Evolutionary conservation across 768 basidiomycete species (phyloP).

Genomic region (Thelephora ganbajun): DNA sequence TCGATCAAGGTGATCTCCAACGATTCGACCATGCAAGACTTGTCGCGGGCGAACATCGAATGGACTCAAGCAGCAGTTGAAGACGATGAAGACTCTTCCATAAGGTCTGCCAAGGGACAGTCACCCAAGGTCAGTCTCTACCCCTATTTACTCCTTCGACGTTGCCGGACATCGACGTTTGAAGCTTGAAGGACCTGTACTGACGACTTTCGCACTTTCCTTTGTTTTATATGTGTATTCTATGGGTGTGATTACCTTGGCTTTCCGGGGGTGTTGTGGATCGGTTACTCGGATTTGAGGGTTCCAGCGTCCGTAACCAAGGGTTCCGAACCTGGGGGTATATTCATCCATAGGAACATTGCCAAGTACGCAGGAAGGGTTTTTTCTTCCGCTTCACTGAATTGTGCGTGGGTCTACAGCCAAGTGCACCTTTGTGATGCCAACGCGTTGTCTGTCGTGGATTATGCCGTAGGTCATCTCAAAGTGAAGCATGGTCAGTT

Average conservation of each 20-base stretch:
- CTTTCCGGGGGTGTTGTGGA: constrained; percentile 47
- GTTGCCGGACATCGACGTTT: no score
- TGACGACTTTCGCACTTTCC: no score
- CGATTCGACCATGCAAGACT: not conserved
- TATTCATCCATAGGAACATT: constrained; percentile 79
- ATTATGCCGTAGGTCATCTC: constrained; percentile 57
- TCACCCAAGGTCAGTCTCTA: constrained; percentile 37
- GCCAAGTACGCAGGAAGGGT: constrained; percentile 47
- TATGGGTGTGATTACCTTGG: no score
- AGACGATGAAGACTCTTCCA: constrained; percentile 52
- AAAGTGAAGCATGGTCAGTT: constrained; percentile 67
- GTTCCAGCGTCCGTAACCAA: constrained; percentile 70
- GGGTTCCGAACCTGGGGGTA: constrained; percentile 57
- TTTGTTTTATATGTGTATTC: no score
- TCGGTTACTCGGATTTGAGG: constrained; percentile 76
- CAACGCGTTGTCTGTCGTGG: constrained; percentile 56
- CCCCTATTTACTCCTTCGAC: not conserved
- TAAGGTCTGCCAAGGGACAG: constrained; percentile 47
- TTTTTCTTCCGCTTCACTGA: no score
- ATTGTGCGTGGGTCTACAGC: constrained; percentile 20
- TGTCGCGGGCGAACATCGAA: constrained; percentile 40
- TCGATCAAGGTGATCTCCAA: no score
- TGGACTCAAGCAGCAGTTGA: constrained; percentile 53
- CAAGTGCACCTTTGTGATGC: constrained; percentile 65
- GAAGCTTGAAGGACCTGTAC: no score